Conservation (phyloP, 2,329 filamentous ascomycete species). For the Ceratocystiopsis sp. region DNA sequence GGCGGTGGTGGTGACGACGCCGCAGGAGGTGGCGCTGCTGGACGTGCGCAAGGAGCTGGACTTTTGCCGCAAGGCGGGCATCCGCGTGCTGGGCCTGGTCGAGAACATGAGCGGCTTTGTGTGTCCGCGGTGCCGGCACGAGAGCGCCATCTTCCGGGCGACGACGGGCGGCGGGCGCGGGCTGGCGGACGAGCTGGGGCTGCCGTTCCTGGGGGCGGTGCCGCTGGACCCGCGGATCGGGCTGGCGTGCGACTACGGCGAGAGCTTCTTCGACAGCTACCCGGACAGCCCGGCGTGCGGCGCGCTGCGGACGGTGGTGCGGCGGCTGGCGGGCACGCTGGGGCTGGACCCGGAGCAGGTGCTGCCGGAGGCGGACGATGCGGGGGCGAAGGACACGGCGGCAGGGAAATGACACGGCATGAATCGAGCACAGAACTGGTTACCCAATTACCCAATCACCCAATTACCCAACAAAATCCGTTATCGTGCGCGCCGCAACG, state of each 20-base stretch:
- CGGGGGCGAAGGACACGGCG: neutral
- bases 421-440: too few species aligned
- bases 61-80: slow-evolving; percentile 89
- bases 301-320: slow-evolving; percentile 68
- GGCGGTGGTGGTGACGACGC: slow-evolving; percentile 83
- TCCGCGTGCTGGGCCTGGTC: slow-evolving; percentile 71
- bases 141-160: slow-evolving; percentile 73
- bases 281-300: slow-evolving; percentile 81
- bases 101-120: slow-evolving; percentile 99
- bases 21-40: slow-evolving; percentile 80
- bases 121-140: slow-evolving; percentile 74
- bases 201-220: slow-evolving; percentile 79
- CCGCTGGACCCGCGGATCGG: slow-evolving; percentile 87
- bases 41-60: slow-evolving; percentile 97
- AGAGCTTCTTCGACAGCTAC: slow-evolving; percentile 91
- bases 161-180: slow-evolving; percentile 75
- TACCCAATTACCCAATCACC: too few species aligned
- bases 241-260: slow-evolving; percentile 92
- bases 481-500: neutral
- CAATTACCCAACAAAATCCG: too few species aligned
- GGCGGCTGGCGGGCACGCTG: slow-evolving; percentile 48
- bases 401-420: too few species aligned
- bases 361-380: slow-evolving; percentile 20
- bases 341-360: slow-evolving; percentile 42
- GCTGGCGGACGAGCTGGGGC: slow-evolving; percentile 69